Conservation (phyloP, 1,284 basidiomycete species). For the Cryptococcus sp. region DNA sequence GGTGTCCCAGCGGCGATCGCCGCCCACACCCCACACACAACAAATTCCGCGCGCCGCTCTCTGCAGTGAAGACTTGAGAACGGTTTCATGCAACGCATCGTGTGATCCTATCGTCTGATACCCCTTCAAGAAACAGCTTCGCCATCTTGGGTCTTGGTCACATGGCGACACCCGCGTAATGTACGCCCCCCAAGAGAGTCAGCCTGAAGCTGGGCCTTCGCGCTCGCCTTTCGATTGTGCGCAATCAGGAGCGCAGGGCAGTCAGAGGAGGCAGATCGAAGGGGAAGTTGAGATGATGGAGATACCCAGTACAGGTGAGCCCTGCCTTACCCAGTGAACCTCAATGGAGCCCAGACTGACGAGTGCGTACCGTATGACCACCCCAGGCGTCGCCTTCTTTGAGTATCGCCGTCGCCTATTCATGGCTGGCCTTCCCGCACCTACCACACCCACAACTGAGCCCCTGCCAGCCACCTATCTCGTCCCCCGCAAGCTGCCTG, state of each 20-base stretch:
- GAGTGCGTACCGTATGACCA: background rate
- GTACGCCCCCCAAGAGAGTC: conserved; percentile 1
- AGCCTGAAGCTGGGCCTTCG: no score
- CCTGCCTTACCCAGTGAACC: no score
- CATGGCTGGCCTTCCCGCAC: conserved; percentile 32
- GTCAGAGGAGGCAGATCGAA: no score
- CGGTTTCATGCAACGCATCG: background rate
- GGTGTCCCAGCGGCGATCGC: background rate
- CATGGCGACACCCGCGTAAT: conserved; percentile 12
- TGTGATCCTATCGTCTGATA: no score
- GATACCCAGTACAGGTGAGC: background rate
- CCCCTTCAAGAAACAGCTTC: background rate
- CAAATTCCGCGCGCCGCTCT: background rate
- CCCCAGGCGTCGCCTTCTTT: conserved; percentile 41
- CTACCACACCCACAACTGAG: conserved; percentile 10
- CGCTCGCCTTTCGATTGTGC: no score
- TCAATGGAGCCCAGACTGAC: no score
- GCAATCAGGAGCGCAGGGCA: no score
- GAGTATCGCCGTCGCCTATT: conserved; percentile 42
- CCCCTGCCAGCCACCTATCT: conserved; percentile 10
- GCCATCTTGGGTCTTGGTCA: background rate
- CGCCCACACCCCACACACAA: background rate
- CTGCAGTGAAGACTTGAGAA: background rate
- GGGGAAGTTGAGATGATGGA: conserved; percentile 2
- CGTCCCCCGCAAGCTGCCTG: conserved; percentile 1